Conservation (phyloP, 2,329 filamentous ascomycete genomes). For the Balansia obtecta region DNA sequence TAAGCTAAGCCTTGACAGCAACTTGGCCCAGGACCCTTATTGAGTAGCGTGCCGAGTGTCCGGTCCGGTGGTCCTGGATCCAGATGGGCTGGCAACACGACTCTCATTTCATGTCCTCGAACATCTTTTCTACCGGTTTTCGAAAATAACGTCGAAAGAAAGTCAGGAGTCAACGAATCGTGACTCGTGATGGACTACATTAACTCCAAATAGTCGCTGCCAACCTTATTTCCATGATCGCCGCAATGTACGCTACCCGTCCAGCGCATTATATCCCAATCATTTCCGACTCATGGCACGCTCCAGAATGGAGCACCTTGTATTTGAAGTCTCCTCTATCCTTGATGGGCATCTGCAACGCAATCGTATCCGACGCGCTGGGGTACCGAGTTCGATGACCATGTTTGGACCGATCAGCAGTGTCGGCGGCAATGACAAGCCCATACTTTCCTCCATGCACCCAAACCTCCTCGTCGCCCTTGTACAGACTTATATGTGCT, state of each 20-base stretch:
- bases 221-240: background rate
- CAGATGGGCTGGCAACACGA: background rate
- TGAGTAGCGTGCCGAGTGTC: slow-evolving; percentile 3
- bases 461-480: slow-evolving; percentile 22
- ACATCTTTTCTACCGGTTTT: background rate
- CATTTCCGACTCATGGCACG: slow-evolving; percentile 2
- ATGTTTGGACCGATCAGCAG: slow-evolving; percentile 21
- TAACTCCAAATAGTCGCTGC: background rate
- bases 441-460: slow-evolving; percentile 28
- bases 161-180: no score
- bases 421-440: slow-evolving; percentile 30
- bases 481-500: slow-evolving; percentile 27
- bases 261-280: background rate
- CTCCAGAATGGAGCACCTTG: slow-evolving; percentile 5
- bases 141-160: background rate
- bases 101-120: background rate
- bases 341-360: slow-evolving; percentile 13
- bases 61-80: background rate
- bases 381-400: slow-evolving; percentile 31
- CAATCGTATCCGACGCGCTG: slow-evolving; percentile 22
- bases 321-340: slow-evolving; percentile 4
- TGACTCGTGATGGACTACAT: no score
- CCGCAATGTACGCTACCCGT: no score
- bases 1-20: background rate
- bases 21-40: background rate